Conservation (phyloP, 2,329 filamentous ascomycete species). For the Alternaria triticimaculans region DNA sequence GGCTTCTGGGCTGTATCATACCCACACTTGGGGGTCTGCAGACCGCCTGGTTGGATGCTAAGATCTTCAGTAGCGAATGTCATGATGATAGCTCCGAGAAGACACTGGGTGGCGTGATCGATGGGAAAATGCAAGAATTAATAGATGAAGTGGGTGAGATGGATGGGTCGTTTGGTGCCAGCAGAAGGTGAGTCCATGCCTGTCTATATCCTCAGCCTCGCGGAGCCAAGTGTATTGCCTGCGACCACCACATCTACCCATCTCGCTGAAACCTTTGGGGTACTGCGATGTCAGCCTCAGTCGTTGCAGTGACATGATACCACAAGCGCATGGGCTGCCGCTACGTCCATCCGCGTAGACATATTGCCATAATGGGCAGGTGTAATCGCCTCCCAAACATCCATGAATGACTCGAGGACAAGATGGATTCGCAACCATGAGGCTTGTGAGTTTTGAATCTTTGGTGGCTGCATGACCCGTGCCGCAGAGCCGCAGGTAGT, state of each 20-base stretch:
- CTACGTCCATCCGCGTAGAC: not conserved
- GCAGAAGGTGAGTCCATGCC: not conserved
- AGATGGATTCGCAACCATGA: not conserved
- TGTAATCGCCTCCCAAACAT: not conserved
- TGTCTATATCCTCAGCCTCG: not conserved
- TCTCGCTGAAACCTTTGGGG: not conserved
- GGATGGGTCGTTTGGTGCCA: not conserved
- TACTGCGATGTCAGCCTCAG: not conserved
- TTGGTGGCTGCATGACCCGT: not conserved
- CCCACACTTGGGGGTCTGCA: not conserved
- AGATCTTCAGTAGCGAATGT: not conserved
- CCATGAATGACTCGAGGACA: not conserved
- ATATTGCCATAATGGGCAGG: not conserved
- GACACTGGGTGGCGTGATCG: not conserved
- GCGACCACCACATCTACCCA: not conserved
- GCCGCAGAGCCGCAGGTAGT: conserved; percentile 1
- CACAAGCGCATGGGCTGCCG: not conserved
- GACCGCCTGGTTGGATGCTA: not conserved
- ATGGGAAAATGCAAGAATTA: not conserved
- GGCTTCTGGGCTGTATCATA: not conserved
- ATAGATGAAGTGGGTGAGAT: not conserved
- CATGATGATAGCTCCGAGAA: not conserved
- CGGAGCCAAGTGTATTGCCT: not conserved
- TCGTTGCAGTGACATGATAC: not conserved
- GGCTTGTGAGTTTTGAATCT: not conserved